These are phyloP conservation scores for Porcisia deanei DNA, from an alignment of 208 protist species.

Conservation along the genomic window DNA sequence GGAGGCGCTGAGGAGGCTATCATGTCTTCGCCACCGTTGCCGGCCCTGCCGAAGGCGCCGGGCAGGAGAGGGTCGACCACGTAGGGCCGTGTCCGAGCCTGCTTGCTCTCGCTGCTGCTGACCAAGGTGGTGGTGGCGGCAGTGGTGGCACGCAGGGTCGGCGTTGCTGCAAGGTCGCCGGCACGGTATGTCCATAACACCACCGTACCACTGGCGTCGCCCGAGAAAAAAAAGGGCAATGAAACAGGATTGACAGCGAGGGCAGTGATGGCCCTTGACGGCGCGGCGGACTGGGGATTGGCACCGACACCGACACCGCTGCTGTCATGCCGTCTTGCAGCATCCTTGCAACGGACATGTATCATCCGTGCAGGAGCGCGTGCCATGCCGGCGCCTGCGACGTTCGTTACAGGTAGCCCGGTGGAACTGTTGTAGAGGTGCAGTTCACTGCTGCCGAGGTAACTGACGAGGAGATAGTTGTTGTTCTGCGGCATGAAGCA, in stretches of 20 bases:
- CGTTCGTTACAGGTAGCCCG: slow-evolving; percentile 48
- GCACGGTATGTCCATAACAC: slow-evolving; percentile 54
- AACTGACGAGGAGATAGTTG: slow-evolving; percentile 71
- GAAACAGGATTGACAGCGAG: slow-evolving; percentile 41
- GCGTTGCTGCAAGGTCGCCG: slow-evolving; percentile 24
- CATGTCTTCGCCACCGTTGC: neutral
- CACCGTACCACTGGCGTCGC: slow-evolving; percentile 45
- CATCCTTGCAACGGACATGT: neutral
- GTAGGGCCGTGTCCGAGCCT: slow-evolving; percentile 8
- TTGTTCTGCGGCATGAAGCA: slow-evolving; percentile 75
- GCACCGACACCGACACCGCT: neutral
- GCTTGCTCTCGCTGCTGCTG: slow-evolving; percentile 3
- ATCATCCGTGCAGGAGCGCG: slow-evolving; percentile 1
- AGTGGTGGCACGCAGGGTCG: slow-evolving; percentile 18
- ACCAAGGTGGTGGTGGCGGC: neutral
- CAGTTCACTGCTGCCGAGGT: slow-evolving; percentile 37
- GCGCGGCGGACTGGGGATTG: neutral
- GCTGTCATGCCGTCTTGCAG: neutral
- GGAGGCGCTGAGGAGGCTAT: slow-evolving; percentile 17
- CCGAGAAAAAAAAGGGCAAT: slow-evolving; percentile 64
- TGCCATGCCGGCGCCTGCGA: slow-evolving; percentile 13
- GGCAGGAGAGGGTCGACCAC: slow-evolving; percentile 11
- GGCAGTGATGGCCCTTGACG: slow-evolving; percentile 28
- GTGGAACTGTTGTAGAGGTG: slow-evolving; percentile 73
- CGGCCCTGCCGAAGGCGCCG: neutral